phyloP scores from a whole-genome alignment of 2,329 filamentous ascomycete species.

The Waltergamsia citrina region DNA sequence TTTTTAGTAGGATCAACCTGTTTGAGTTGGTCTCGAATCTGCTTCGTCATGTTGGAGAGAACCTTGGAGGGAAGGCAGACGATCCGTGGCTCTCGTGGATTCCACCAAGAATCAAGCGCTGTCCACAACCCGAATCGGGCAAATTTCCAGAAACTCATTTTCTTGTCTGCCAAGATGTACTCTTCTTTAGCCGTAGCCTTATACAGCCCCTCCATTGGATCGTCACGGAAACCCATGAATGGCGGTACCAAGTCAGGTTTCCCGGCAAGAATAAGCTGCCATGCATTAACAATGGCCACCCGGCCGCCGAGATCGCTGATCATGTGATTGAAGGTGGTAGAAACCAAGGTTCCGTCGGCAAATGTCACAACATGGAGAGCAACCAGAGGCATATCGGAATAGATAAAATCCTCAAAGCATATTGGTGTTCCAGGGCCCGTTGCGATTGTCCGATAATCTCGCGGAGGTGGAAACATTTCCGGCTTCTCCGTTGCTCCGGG shows the following conservation, averaged over 20 bases:
- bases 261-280: constrained; percentile 1
- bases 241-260: neutral
- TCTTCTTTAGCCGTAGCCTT: neutral
- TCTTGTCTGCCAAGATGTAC: neutral
- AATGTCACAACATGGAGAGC: constrained; percentile 5
- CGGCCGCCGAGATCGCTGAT: constrained; percentile 2
- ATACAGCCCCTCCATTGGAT: neutral
- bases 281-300: constrained; percentile 1
- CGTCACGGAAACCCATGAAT: neutral
- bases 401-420: constrained; percentile 1
- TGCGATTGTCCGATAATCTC: neutral
- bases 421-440: neutral
- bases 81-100: neutral
- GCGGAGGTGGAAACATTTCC: neutral
- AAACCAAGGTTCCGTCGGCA: constrained; percentile 5
- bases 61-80: neutral
- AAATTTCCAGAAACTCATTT: neutral
- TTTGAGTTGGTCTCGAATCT: neutral
- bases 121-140: neutral
- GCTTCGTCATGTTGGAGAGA: neutral
- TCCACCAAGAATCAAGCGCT: neutral
- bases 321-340: constrained; percentile 3
- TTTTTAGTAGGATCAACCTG: neutral
- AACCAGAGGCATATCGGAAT: constrained; percentile 2
- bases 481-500: neutral